These are phyloP conservation scores for Penicillium sp. DNA, from an alignment of 2,329 filamentous ascomycete species.

Conservation along the genomic window DNA sequence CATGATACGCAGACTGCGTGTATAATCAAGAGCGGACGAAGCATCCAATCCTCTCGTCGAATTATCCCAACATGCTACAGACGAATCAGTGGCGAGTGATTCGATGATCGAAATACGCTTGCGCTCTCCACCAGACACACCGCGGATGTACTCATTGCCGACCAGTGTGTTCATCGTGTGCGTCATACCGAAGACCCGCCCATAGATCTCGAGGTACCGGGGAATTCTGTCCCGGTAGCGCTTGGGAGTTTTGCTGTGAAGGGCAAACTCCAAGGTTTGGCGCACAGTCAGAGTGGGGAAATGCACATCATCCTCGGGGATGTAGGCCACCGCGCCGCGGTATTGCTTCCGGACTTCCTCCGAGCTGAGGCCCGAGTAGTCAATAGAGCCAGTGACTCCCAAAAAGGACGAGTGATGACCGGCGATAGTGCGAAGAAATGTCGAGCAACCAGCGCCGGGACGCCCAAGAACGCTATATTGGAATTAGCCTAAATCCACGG, in stretches of 20 bases:
- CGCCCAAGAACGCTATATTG: slow-evolving; percentile 56
- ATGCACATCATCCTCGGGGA: slow-evolving; percentile 69
- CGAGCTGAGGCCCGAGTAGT: slow-evolving; percentile 66
- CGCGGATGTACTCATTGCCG: slow-evolving; percentile 53
- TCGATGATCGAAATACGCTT: slow-evolving; percentile 74
- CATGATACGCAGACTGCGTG: slow-evolving; percentile 64
- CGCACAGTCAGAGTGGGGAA: slow-evolving; percentile 69
- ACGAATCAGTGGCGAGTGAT: slow-evolving; percentile 66
- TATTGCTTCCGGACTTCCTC: slow-evolving; percentile 63
- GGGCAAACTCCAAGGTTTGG: slow-evolving; percentile 69
- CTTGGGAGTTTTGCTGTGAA: slow-evolving; percentile 68
- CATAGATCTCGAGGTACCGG: slow-evolving; percentile 63
- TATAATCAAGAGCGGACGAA: slow-evolving; percentile 71
- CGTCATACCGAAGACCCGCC: slow-evolving; percentile 70
- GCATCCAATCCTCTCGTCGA: slow-evolving; percentile 71
- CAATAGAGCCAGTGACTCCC: slow-evolving; percentile 63
- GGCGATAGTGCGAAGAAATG: slow-evolving; percentile 68
- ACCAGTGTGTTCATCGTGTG: slow-evolving; percentile 70
- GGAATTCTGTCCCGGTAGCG: slow-evolving; percentile 60
- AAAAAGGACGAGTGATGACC: slow-evolving; percentile 65
- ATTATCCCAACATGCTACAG: slow-evolving; percentile 73
- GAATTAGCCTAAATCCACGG: slow-evolving; percentile 1
- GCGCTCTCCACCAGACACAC: slow-evolving; percentile 71
- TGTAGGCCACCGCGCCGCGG: slow-evolving; percentile 69
- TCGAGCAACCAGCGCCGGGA: slow-evolving; percentile 69